phyloP scores from a whole-genome alignment of 352 stramenopile species.

The Phytophthora megakarya region DNA sequence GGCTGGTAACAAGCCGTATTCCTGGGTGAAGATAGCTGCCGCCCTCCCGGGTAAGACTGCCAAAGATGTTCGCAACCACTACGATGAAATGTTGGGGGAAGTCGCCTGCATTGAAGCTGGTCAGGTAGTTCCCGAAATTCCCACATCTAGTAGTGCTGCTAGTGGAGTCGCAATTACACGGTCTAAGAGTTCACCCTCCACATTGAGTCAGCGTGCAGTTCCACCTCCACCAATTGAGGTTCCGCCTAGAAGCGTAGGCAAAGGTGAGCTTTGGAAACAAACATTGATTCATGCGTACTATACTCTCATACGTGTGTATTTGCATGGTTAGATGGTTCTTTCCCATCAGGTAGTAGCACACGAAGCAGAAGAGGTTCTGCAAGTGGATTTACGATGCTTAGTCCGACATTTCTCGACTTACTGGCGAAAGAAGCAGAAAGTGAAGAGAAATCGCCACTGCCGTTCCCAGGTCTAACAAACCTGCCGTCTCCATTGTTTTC shows the following conservation, averaged over 20 bases:
- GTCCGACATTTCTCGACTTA: conserved; percentile 79
- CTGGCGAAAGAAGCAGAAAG: conserved; percentile 49
- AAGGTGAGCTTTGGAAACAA: conserved; percentile 37
- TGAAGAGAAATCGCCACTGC: conserved; percentile 59
- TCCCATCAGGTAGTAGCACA: conserved; percentile 31
- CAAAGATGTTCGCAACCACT: conserved; percentile 73
- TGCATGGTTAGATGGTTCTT: conserved; percentile 29
- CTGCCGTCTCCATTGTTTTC: conserved; percentile 51
- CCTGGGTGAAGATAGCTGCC: conserved; percentile 80
- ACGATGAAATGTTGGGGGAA: conserved; percentile 81
- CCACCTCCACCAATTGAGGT: conserved; percentile 75
- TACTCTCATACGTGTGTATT: conserved; percentile 25
- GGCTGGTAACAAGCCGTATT: conserved; percentile 62
- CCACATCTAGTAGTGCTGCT: neutral
- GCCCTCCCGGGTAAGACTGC: conserved; percentile 69
- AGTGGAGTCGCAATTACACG: conserved; percentile 1
- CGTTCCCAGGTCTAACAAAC: conserved; percentile 38
- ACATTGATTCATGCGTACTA: conserved; percentile 9
- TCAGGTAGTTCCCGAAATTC: conserved; percentile 5
- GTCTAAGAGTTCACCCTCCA: conserved; percentile 22
- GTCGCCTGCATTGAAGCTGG: conserved; percentile 65
- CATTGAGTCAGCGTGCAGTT: conserved; percentile 56
- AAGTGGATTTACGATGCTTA: conserved; percentile 57
- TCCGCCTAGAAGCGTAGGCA: conserved; percentile 34
- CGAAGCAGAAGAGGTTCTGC: conserved; percentile 34